Conservation (phyloP, 2,329 filamentous ascomycete genomes). For the Sporothrix mexicana region DNA sequence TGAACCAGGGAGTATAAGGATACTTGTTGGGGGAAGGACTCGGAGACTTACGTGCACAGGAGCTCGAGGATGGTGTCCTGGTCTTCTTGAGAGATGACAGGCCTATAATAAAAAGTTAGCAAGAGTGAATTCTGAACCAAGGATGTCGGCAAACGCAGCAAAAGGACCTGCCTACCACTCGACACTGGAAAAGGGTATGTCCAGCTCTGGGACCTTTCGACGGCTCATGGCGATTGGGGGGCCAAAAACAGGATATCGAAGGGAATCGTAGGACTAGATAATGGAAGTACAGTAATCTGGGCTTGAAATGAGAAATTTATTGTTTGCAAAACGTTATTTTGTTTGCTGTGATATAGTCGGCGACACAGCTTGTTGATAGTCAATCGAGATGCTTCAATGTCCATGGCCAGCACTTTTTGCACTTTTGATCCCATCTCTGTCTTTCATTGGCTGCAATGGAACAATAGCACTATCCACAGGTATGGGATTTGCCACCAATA, state of each 20-base stretch:
- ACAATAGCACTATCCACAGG: not conserved
- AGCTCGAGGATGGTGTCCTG: slow-evolving; percentile 70
- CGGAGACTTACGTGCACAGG: slow-evolving; percentile 58
- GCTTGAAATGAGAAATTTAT: not conserved
- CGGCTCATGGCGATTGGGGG: slow-evolving; percentile 51
- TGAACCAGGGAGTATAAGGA: too few relatives aligned
- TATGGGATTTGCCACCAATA: not conserved
- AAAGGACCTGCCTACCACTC: slow-evolving; percentile 57
- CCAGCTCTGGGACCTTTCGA: slow-evolving; percentile 67
- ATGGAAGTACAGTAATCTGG: not conserved
- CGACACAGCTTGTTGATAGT: not conserved
- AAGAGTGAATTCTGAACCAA: not conserved
- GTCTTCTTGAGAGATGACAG: slow-evolving; percentile 60
- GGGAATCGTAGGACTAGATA: too few relatives aligned
- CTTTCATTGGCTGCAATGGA: not conserved
- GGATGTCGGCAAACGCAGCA: not conserved
- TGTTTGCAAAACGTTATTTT: not conserved
- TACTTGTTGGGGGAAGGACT: not conserved
- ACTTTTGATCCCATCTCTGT: not conserved
- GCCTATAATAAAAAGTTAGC: slow-evolving; percentile 54
- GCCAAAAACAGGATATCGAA: too few relatives aligned
- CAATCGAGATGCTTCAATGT: not conserved
- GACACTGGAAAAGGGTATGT: slow-evolving; percentile 66
- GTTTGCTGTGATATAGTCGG: not conserved
- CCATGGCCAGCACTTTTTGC: not conserved